Evolutionary conservation across 2,329 filamentous ascomycete genomes (phyloP), one percentile per base, ranked within the genome.

Genomic region (Paecilomyces dactylethromorphus): DNA sequence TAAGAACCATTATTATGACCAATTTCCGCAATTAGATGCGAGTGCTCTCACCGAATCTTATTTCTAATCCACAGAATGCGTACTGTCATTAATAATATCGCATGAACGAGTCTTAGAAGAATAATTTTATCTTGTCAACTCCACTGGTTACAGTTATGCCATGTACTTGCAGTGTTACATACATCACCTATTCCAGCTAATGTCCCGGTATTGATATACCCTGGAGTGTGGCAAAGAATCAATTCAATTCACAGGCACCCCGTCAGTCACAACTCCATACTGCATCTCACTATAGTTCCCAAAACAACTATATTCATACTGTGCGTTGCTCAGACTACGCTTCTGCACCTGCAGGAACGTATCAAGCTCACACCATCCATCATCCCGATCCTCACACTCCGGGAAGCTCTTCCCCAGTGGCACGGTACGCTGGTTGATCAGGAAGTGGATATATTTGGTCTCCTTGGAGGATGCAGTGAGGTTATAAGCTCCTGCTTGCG

Each of bases 281-380:
- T 55, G 31, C 1, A 59, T 56, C 39, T 63, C 39, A 4, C 65
- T 58, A 61, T 71, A 72, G 26, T 71, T 59, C 1, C 83, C 88
- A 69, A 84, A 86, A 68, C 89, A 92, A 39, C 86, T 82, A 67
- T 84, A 81, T 15, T 89, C 82, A 66, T 83, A 91, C 65, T 83
- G 73, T 3, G 87, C 86, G 61, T 80, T 74, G 18, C 76, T 78
- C 35, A 84, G 71, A 79, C 86, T 86, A 61, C 75, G 76, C 60
- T 84, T 78, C 74, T 88, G 85, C 4, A 86, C 77, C 60, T 82
- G 71, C 51, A 92, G 67, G 66, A 92, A 91, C 0, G 86, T 86
- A 2, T 81, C 79, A 54, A 92, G 71, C 68, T 91, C 88, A 69
- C 89, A 92, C 88, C 89, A 92, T 0, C 89, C 89, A 70, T 92